Percentiles rank a stretch among this genome's conserved stretches.
Evolutionary conservation across 305 asterid species (phyloP).

Genomic region (Fraxinus angustifolia): DNA sequence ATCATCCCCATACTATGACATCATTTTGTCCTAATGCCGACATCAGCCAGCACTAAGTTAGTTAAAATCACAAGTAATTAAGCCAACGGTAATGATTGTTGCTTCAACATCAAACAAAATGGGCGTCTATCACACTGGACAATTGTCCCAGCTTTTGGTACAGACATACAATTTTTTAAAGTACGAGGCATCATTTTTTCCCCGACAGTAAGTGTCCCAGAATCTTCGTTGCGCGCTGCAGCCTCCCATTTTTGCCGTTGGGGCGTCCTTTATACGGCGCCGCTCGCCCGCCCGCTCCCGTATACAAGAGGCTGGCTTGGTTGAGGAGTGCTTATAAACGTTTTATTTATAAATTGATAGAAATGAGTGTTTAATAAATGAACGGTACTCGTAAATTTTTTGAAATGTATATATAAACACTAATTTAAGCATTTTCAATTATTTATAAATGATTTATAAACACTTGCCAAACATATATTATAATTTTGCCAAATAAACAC

Average conservation of each 20-base stretch:
- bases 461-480: no score
- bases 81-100: slow-evolving; percentile 36
- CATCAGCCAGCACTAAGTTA: slow-evolving; percentile 25
- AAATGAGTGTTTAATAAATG: no score
- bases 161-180: neutral
- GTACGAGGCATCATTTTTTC: neutral
- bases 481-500: no score
- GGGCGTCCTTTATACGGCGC: neutral
- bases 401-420: no score
- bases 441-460: neutral
- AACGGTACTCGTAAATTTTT: neutral
- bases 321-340: neutral
- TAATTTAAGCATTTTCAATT: neutral
- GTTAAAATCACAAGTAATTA: slow-evolving; percentile 6
- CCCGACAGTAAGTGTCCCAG: neutral
- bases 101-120: slow-evolving; percentile 36
- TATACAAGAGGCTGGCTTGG: neutral
- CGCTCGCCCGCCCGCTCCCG: no score
- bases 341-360: no score
- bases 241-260: neutral
- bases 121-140: slow-evolving; percentile 37
- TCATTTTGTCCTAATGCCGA: neutral
- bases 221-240: slow-evolving; percentile 33
- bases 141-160: slow-evolving; percentile 10
- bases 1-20: slow-evolving; percentile 9